Evolutionary conservation across 352 stramenopile species (phyloP).

Genomic region (Phytophthora constricta): DNA sequence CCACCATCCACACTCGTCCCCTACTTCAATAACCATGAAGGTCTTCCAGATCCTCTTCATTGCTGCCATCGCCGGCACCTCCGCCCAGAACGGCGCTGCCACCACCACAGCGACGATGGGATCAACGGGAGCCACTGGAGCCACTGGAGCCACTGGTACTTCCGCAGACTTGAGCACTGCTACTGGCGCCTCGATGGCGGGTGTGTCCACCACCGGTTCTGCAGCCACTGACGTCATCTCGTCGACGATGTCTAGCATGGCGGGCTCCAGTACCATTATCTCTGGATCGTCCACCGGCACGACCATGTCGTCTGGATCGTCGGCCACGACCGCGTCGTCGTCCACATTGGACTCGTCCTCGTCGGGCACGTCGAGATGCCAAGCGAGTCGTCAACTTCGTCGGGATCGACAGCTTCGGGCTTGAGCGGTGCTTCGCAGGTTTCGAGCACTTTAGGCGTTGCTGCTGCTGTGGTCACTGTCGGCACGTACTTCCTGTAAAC

Average conservation of each 20-base stretch:
- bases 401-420: slow-evolving; percentile 13
- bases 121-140: neutral
- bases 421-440: slow-evolving; percentile 25
- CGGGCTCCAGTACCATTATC: slow-evolving; percentile 9
- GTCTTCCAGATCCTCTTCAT: too few relatives aligned
- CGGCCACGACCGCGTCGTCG: neutral
- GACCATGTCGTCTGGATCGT: slow-evolving; percentile 2
- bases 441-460: slow-evolving; percentile 8
- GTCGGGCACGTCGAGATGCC: slow-evolving; percentile 4
- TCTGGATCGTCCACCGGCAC: slow-evolving; percentile 8
- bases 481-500: slow-evolving; percentile 31
- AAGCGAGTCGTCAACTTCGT: slow-evolving; percentile 8
- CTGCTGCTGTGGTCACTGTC: slow-evolving; percentile 15
- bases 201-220: neutral
- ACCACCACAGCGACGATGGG: too few relatives aligned
- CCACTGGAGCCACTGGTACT: neutral
- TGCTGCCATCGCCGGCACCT: too few relatives aligned
- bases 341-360: slow-evolving; percentile 18
- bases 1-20: too few relatives aligned
- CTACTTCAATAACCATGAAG: too few relatives aligned
- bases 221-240: slow-evolving; percentile 1
- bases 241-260: neutral
- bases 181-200: slow-evolving; percentile 1
- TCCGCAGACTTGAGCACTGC: neutral
- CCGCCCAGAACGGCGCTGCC: too few relatives aligned